Evolutionary conservation across 2,329 filamentous ascomycete genomes (phyloP).

Genomic region (Myriosclerotinia scirpicola): DNA sequence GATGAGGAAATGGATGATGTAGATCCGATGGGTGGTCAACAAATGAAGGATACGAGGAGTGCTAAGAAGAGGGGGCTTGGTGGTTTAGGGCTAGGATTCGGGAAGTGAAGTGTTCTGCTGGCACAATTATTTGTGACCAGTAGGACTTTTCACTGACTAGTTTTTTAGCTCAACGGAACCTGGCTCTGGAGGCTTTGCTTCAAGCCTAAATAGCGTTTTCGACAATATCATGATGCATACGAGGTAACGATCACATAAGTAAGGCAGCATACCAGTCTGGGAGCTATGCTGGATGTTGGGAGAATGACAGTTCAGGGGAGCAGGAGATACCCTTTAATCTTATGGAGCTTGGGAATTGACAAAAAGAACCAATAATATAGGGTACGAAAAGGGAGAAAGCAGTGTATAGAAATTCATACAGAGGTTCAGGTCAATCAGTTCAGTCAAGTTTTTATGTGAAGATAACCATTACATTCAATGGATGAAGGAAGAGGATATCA

Average conservation of each 20-base stretch:
- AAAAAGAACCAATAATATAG: neutral
- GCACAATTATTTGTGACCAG: conserved; percentile 8
- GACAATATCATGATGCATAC: neutral
- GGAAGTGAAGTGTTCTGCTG: conserved; percentile 20
- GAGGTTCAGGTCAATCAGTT: neutral
- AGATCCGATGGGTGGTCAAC: conserved; percentile 43
- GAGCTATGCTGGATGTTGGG: neutral
- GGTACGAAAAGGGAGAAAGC: neutral
- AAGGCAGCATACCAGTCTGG: too few relatives aligned
- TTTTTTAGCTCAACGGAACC: neutral
- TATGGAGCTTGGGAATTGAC: too few relatives aligned
- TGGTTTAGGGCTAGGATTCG: conserved; percentile 25
- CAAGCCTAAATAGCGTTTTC: neutral
- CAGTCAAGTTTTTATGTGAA: neutral
- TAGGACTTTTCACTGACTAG: conserved; percentile 9
- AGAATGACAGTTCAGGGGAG: neutral
- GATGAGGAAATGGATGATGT: conserved; percentile 36
- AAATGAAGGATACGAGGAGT: conserved; percentile 52
- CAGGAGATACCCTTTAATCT: neutral
- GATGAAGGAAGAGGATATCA: conserved; percentile 15
- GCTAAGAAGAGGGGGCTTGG: conserved; percentile 51
- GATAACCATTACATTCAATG: conserved; percentile 9
- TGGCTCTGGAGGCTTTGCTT: neutral
- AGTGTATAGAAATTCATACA: neutral
- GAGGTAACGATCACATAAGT: neutral